A percentile compares a stretch with the other conserved stretches of the same genome.
Evolutionary conservation across 164 flowering plant species (phyloP).

Genomic region (Berberis thunbergii): DNA sequence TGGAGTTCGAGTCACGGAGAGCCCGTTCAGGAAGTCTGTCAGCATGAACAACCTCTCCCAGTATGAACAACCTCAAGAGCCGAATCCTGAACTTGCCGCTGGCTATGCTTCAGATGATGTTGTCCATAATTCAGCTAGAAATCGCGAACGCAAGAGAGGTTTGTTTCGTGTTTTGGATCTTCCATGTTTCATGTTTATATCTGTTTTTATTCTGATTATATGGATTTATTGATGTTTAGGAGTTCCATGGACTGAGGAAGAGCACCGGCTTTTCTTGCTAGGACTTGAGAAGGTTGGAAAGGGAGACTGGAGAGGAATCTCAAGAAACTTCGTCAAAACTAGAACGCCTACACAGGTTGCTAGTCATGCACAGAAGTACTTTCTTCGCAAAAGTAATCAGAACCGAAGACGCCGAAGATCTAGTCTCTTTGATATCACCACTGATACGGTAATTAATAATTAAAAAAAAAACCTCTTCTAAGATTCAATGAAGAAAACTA

Average conservation of each 20-base stretch:
- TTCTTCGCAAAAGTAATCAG: slow-evolving; percentile 58
- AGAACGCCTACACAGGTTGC: slow-evolving; percentile 95
- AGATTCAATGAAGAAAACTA: no score
- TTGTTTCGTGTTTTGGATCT: not conserved
- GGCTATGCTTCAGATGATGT: slow-evolving; percentile 88
- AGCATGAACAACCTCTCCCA: slow-evolving; percentile 72
- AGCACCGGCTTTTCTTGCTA: slow-evolving; percentile 61
- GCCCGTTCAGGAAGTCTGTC: slow-evolving; percentile 67
- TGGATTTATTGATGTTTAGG: slow-evolving; percentile 25
- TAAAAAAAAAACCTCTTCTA: no score
- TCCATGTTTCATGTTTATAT: not conserved
- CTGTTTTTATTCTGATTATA: not conserved
- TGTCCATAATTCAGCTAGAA: slow-evolving; percentile 61
- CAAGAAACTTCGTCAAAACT: slow-evolving; percentile 81
- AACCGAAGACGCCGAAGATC: slow-evolving; percentile 73
- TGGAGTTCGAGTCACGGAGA: slow-evolving; percentile 70
- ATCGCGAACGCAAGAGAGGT: slow-evolving; percentile 92
- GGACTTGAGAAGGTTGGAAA: slow-evolving; percentile 83
- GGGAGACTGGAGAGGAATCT: slow-evolving; percentile 96
- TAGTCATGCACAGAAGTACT: slow-evolving; percentile 93
- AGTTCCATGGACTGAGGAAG: slow-evolving; percentile 95
- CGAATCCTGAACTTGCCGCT: slow-evolving; percentile 17
- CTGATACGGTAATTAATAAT: slow-evolving; percentile 9
- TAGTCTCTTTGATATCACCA: slow-evolving; percentile 86
- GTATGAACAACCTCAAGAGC: slow-evolving; percentile 43